Percentiles rank a stretch among this genome's conserved stretches.
Evolutionary conservation across 202 grass and related monocot species (phyloP).

Genomic region (Cymbopogon flexuosus): DNA sequence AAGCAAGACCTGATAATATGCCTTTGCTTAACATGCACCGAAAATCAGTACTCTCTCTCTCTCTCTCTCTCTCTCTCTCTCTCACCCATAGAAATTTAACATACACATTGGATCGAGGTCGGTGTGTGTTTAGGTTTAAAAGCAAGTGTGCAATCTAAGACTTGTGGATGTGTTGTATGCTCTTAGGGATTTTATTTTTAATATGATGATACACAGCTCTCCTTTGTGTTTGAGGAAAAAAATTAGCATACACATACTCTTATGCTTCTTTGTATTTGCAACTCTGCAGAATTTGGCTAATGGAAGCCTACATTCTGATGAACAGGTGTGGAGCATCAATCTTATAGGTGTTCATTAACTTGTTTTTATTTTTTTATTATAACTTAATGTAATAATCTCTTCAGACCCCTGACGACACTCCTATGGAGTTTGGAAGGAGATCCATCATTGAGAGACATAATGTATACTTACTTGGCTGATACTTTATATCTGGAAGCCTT

Average conservation of each 20-base stretch:
- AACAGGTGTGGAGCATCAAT: conserved; percentile 51
- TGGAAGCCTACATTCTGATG: conserved; percentile 32
- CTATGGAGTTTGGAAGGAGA: conserved; percentile 49
- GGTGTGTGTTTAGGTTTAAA: neutral
- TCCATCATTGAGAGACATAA: conserved; percentile 71
- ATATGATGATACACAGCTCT: neutral
- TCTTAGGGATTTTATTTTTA: too few relatives aligned
- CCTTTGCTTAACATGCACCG: conserved; percentile 47
- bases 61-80: conserved; percentile 22
- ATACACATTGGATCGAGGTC: neutral
- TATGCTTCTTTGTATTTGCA: conserved; percentile 31
- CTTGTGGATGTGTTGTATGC: neutral
- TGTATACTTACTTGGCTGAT: conserved; percentile 45
- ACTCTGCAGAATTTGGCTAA: conserved; percentile 65
- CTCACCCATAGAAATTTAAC: neutral
- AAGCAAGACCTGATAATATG: conserved; percentile 52
- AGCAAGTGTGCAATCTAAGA: neutral
- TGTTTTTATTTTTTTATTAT: conserved; percentile 11
- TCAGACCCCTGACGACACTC: conserved; percentile 54
- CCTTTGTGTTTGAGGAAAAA: neutral
- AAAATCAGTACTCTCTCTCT: conserved; percentile 47
- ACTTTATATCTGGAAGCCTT: conserved; percentile 28
- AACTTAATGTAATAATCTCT: conserved; percentile 36
- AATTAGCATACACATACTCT: neutral
- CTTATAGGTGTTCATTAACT: conserved; percentile 18